Evolutionary conservation across 2,329 filamentous ascomycete genomes (phyloP), one percentile per base, ranked within the genome.

Genomic region (Coniosporium tulheliwenetii): DNA sequence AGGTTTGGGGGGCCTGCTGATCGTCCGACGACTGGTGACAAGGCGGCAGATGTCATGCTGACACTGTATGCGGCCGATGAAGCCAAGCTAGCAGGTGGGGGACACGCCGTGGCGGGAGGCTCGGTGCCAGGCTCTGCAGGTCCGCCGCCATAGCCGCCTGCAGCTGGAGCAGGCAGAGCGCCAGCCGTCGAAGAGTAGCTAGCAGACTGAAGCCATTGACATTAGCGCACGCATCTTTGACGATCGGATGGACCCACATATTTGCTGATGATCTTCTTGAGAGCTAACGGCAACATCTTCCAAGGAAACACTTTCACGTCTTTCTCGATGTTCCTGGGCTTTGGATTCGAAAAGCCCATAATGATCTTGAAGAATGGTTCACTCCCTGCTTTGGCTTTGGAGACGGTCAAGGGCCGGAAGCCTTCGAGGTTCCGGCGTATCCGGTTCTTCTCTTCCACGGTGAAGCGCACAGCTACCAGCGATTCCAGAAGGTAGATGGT

Each of bases 361-460:
- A 98, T 96, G 52, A 95, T 73, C 66, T 95, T 95, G 77, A 96
- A 96, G 61, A 96, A 96, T 41, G 93, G 85, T 59, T 96, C 89
- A 57, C 84, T 94, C 44, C 96, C 89, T 1, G 78, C 56, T 63
- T 93, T 94, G 43, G 79, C 78, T 62, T 98, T 98, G 50, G 86
- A 94, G 13, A 98, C 86, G 0, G 91, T 98, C 47, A 85, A 64
- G 1, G 91, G 91, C 31, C 85, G 79, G 66, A 94, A 96, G 0
- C 87, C 87, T 59, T 98, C 91, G 30, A 98, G 69, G 54, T 98
- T 98, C 47, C 91, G 79, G 29, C 91, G 80, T 52, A 98, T 96
- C 40, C 91, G 79, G 60, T 98, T 98, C 75, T 96, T 98, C 67
- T 96, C 91, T 58, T 96, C 89, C 4, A 96, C 87, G 0, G 82